Evolutionary conservation across 208 protist species (phyloP), one percentile per base, ranked within the genome.

Genomic region (Acanthamoeba sp.): DNA sequence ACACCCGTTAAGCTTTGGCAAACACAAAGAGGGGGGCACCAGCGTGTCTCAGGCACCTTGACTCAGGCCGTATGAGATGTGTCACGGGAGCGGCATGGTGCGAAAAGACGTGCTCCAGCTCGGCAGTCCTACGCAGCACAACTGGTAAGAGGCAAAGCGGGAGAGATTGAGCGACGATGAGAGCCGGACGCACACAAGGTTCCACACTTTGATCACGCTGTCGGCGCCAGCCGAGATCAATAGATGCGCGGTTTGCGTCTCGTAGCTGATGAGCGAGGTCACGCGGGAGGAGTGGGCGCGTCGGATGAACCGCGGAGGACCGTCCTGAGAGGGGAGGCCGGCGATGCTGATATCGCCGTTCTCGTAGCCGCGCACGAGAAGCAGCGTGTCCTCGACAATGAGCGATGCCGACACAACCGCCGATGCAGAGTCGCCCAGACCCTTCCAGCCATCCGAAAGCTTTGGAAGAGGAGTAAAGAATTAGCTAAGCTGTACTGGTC

Each of bases 201-300:
- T 91, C 84, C 84, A 91, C 48, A 91, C 84, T 71, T 91, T 91
- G 84, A 91, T 91, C 52, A 69, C 34, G 57, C 52, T 34, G 40
- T 91, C 84, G 20, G 84, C 84, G 22, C 55, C 48, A 12, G 84
- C 48, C 16, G 84, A 91, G 6, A 91, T 48, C 29, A 91, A n/a
- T 1, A 91, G 57, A 10, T 62, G 55, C 24, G 14, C 10, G 22
- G 48, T 27, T 18, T 48, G 34, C 52, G n/a, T 27, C 48, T 71
- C 55, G 52, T 66, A 66, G 84, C 55, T 91, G 48, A 91, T 64
- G 20, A 91, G 84, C 29, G 55, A 73, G 6, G 84, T 91, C 36
- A 91, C 57, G 0, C 84, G 48, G 1, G 84, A 32, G 22, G 84
- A 91, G 40, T 91, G 84, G 0, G 84, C 84, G 0, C 57, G 84